Evolutionary conservation across 2,329 filamentous ascomycete species (phyloP).

Genomic region (Alternaria sp.): DNA sequence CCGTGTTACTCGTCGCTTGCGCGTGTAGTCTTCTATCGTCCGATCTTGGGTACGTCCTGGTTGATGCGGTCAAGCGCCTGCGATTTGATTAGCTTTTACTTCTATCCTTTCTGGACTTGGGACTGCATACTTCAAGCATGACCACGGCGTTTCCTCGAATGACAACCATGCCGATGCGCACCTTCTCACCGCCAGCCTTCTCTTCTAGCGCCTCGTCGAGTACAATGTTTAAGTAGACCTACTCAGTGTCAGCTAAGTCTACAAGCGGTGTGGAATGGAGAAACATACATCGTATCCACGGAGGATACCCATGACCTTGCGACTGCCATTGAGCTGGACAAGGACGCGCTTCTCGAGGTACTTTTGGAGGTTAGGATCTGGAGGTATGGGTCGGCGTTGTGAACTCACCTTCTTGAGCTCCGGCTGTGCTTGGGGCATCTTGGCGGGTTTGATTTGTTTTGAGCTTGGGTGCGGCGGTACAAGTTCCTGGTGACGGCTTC

Average conservation of each 20-base stretch:
- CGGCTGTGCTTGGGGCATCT: slow-evolving; percentile 98
- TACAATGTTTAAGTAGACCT: slow-evolving; percentile 99
- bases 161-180: slow-evolving; percentile 90
- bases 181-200: slow-evolving; percentile 89
- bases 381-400: background rate
- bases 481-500: background rate
- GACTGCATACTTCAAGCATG: slow-evolving; percentile 77
- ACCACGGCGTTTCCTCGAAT: slow-evolving; percentile 98
- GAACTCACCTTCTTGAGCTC: slow-evolving; percentile 91
- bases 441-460: slow-evolving; percentile 46
- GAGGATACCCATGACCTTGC: slow-evolving; percentile 93
- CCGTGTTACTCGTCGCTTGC: slow-evolving; percentile 1
- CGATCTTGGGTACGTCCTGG: slow-evolving; percentile 45
- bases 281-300: slow-evolving; percentile 90
- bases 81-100: slow-evolving; percentile 16
- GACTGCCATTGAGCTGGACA: slow-evolving; percentile 95
- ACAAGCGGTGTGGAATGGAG: background rate
- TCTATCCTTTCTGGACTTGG: background rate
- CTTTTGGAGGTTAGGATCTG: slow-evolving; percentile 59
- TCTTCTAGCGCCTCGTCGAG: slow-evolving; percentile 97
- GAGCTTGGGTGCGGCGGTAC: background rate
- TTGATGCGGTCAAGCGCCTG: slow-evolving; percentile 50
- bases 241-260: slow-evolving; percentile 7
- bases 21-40: slow-evolving; percentile 28
- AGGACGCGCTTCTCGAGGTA: slow-evolving; percentile 99